Conservation (phyloP, 306 rosid species). For the Mimosa pudica region DNA sequence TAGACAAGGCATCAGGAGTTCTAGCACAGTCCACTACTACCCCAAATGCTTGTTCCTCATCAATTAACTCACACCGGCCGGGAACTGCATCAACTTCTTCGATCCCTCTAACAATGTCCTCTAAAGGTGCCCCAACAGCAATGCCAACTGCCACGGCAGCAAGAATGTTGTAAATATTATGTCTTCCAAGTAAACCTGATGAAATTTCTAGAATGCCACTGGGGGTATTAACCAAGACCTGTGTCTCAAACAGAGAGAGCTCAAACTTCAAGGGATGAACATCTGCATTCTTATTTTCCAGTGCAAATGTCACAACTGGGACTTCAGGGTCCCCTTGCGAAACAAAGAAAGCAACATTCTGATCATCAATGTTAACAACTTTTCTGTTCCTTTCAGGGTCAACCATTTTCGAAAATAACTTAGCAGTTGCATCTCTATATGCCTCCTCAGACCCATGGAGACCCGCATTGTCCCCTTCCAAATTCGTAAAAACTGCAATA, state of each 20-base stretch:
- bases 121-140: constrained; percentile 97
- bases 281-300: constrained; percentile 87
- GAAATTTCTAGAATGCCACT: constrained; percentile 93
- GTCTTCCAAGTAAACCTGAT: constrained; percentile 87
- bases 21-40: constrained; percentile 95
- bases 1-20: constrained; percentile 88
- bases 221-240: constrained; percentile 92
- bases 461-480: constrained; percentile 57
- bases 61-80: constrained; percentile 90
- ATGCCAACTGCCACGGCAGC: constrained; percentile 93
- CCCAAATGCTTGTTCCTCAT: constrained; percentile 95
- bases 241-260: constrained; percentile 92
- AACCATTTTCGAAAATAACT: constrained; percentile 78
- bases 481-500: constrained; percentile 83
- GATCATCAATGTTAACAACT: constrained; percentile 87
- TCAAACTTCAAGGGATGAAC: constrained; percentile 86
- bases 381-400: constrained; percentile 88
- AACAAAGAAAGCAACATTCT: constrained; percentile 65
- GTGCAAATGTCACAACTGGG: constrained; percentile 79
- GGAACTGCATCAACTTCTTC: constrained; percentile 99
- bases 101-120: constrained; percentile 94
- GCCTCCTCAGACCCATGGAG: constrained; percentile 59
- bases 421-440: constrained; percentile 62
- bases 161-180: constrained; percentile 87
- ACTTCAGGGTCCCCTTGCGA: constrained; percentile 75